Conservation (phyloP, 2,329 filamentous ascomycete species). For the Pseudophaeomoniella oleicola region DNA sequence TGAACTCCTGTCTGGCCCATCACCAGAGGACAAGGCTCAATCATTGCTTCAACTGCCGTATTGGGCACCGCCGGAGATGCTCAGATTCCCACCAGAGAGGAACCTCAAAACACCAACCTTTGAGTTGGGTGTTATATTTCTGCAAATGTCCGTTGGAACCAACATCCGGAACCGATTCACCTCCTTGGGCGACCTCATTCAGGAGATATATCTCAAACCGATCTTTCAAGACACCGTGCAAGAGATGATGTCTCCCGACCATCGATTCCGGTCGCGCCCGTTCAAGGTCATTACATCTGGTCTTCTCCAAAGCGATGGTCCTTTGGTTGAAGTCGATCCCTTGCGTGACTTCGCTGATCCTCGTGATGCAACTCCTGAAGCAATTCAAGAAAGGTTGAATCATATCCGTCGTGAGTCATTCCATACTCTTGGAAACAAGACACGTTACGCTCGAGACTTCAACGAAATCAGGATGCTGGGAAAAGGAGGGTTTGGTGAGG, state of each 20-base stretch:
- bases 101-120: constrained; percentile 80
- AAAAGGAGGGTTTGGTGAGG: constrained; percentile 89
- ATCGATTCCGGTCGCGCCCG: not conserved
- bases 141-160: constrained; percentile 88
- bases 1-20: constrained; percentile 24
- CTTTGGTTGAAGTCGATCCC: not conserved
- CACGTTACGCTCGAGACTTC: constrained; percentile 78
- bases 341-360: not conserved
- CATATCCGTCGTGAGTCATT: not conserved
- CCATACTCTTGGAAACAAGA: not conserved
- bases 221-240: not conserved
- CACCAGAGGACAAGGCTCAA: constrained; percentile 34
- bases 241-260: not conserved
- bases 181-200: not conserved
- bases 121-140: constrained; percentile 81
- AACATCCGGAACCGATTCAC: constrained; percentile 23
- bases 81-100: constrained; percentile 36
- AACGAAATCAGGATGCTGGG: constrained; percentile 78
- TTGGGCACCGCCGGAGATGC: constrained; percentile 70
- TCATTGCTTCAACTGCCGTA: constrained; percentile 53
- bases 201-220: not conserved
- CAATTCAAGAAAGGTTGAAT: not conserved
- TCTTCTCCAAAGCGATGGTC: not conserved
- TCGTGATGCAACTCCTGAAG: not conserved
- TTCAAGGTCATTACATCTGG: not conserved